Percentiles rank a stretch among this genome's conserved stretches.
Evolutionary conservation across 805 yeast species (phyloP).

Genomic region (Saccharomycopsis javanensis): DNA sequence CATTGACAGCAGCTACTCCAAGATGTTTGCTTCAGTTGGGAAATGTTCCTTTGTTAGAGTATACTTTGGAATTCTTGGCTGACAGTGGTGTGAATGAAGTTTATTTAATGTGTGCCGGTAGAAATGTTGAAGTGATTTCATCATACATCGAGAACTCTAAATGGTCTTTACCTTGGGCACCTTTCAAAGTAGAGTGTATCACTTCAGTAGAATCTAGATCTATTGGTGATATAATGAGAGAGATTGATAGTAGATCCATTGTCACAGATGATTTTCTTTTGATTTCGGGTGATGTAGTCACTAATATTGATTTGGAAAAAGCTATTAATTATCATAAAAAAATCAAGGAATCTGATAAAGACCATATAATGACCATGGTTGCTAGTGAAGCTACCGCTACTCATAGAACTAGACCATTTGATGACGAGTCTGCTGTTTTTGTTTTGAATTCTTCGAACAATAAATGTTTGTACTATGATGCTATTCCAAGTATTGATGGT

Average conservation of each 20-base stretch:
- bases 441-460: conserved; percentile 68
- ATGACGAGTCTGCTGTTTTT: conserved; percentile 53
- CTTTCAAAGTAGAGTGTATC: conserved; percentile 66
- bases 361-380: conserved; percentile 92
- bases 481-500: conserved; percentile 48
- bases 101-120: conserved; percentile 72
- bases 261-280: conserved; percentile 84
- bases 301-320: conserved; percentile 72
- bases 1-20: conserved; percentile 76
- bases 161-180: conserved; percentile 62
- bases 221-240: conserved; percentile 97
- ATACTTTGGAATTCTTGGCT: conserved; percentile 89
- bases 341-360: conserved; percentile 67
- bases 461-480: conserved; percentile 79
- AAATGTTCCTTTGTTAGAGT: conserved; percentile 87
- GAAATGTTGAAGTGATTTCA: conserved; percentile 83
- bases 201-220: conserved; percentile 80
- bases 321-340: conserved; percentile 65
- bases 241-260: conserved; percentile 81
- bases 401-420: conserved; percentile 77
- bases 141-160: conserved; percentile 65
- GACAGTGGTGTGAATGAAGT: conserved; percentile 87
- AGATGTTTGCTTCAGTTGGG: conserved; percentile 89
- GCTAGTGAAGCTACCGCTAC: conserved; percentile 73
- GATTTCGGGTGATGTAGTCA: conserved; percentile 91